These are phyloP conservation scores for Paecilomyces formosus DNA, from an alignment of 2,329 filamentous ascomycete species.

Conservation along the genomic window DNA sequence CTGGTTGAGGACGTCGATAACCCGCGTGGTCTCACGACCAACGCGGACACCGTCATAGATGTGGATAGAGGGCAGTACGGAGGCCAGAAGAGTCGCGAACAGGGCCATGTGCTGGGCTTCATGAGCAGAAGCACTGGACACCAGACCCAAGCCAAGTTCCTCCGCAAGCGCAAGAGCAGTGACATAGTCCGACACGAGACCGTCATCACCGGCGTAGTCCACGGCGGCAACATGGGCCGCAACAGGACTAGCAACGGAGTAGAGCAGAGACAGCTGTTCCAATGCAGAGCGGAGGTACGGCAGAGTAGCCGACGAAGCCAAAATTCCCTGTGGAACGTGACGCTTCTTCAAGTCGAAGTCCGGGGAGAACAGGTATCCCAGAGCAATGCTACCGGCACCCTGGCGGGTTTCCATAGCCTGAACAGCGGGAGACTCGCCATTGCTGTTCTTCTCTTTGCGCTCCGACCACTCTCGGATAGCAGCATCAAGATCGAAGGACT, in stretches of 20 bases:
- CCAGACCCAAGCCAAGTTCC: slow-evolving; percentile 79
- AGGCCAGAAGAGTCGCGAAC: slow-evolving; percentile 74
- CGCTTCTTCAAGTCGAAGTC: slow-evolving; percentile 91
- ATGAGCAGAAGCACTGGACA: slow-evolving; percentile 78
- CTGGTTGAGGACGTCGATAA: slow-evolving; percentile 75
- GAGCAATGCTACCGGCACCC: slow-evolving; percentile 81
- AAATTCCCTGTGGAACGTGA: slow-evolving; percentile 80
- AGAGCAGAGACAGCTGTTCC: slow-evolving; percentile 86
- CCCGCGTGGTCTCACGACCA: slow-evolving; percentile 70
- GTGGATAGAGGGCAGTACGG: slow-evolving; percentile 73
- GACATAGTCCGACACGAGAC: slow-evolving; percentile 81
- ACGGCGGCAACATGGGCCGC: slow-evolving; percentile 87
- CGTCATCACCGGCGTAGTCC: slow-evolving; percentile 66
- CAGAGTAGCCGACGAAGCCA: slow-evolving; percentile 79
- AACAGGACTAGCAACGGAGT: slow-evolving; percentile 85
- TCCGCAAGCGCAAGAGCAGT: slow-evolving; percentile 73
- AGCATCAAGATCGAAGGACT: slow-evolving; percentile 83
- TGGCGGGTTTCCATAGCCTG: slow-evolving; percentile 77
- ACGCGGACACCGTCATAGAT: slow-evolving; percentile 82
- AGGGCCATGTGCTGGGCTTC: slow-evolving; percentile 94
- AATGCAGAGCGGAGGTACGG: slow-evolving; percentile 73
- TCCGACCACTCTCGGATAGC: slow-evolving; percentile 72
- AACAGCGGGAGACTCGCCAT: slow-evolving; percentile 72
- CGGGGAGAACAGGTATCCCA: slow-evolving; percentile 96
- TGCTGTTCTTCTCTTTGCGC: slow-evolving; percentile 65